Base-by-base conservation (phyloP, 305 asterid species). In the Nicotiana rustica region DNA sequence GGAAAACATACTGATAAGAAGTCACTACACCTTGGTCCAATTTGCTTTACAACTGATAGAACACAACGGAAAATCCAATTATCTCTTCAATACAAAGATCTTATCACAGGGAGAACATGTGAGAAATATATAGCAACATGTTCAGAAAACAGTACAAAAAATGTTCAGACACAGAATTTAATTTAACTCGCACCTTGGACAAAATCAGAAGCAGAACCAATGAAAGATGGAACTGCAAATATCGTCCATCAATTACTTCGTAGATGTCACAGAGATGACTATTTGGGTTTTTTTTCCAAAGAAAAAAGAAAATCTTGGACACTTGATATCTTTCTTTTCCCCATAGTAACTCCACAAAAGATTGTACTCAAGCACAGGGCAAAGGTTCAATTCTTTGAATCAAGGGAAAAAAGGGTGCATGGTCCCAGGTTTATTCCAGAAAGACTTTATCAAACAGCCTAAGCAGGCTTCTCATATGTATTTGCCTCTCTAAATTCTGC, bases 401-500 rank as follows among this genome's bases (percentile, higher is more conserved):
- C 59, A 52, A 52, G 59, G 59, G 10, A 13, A 52, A 52, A 52
- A 12, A 52, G 4, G 14, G 15, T 10, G 17, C 59, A 52, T 0
- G 17, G 59, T 55, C 59, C 15, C 4, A 14, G n/a, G 15, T 55
- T 12, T 12, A 55, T 12, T 14, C 59, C 59, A 55, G 4, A 59
- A n/a, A 17, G 62, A 75, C 47, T 75, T 29, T 62, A 44, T 10
- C 31, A 12, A 61, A 49, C 57, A 49, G 49, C 14, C 78, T 84
- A 88, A 62, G 89, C 5, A 56, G 91, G 91, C 59, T 86, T 88
- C 85, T 83, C 87, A 31, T 73, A 86, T 17, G 89, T 84, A 82
- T 82, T 86, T 61, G 75, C 78, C 76, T 86, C 89, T 77, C 89
- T 62, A 62, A 62, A 88, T 10, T 88, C 91, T 60, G 85, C 60